Conservation (phyloP, 371 early-diverging fungal genomes). For the Haplosporangium sp. region DNA sequence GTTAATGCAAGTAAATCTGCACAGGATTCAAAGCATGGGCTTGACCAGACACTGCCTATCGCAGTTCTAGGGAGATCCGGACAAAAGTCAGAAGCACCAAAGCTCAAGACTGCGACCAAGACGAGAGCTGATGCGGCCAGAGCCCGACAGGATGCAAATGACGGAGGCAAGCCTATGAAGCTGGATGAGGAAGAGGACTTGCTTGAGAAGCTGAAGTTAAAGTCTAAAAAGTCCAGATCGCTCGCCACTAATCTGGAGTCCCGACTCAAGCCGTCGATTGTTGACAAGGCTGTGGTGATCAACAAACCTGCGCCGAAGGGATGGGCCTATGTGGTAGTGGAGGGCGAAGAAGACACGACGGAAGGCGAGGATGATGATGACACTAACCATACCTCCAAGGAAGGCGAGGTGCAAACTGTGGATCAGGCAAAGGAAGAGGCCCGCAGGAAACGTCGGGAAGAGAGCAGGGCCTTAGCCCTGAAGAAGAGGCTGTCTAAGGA, state of each 20-base stretch:
- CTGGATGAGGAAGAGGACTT: slow-evolving; percentile 36
- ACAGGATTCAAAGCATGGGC: slow-evolving; percentile 1
- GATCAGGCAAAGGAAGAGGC: slow-evolving; percentile 17
- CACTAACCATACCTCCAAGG: neutral
- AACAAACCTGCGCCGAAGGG: slow-evolving; percentile 56
- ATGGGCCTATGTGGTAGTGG: slow-evolving; percentile 56
- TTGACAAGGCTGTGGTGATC: slow-evolving; percentile 43
- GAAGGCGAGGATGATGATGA: slow-evolving; percentile 43
- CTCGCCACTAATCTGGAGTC: slow-evolving; percentile 48
- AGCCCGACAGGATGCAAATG: slow-evolving; percentile 24
- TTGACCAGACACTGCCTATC: slow-evolving; percentile 19
- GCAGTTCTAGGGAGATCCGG: slow-evolving; percentile 9
- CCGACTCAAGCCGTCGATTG: slow-evolving; percentile 49
- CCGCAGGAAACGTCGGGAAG: slow-evolving; percentile 8
- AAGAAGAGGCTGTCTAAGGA: slow-evolving; percentile 20
- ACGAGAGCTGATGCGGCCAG: slow-evolving; percentile 46
- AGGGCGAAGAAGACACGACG: slow-evolving; percentile 50
- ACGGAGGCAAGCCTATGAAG: neutral
- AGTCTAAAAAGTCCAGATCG: slow-evolving; percentile 51
- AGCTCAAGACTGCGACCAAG: slow-evolving; percentile 40
- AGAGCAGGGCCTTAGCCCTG: slow-evolving; percentile 8
- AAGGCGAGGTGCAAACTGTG: neutral
- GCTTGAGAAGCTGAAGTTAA: slow-evolving; percentile 35
- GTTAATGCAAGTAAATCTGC: neutral
- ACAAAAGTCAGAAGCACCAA: slow-evolving; percentile 20